A percentile compares a stretch with the other conserved stretches of the same genome.
Evolutionary conservation across 2,329 filamentous ascomycete species (phyloP).

Genomic region (Beauveria sp.): DNA sequence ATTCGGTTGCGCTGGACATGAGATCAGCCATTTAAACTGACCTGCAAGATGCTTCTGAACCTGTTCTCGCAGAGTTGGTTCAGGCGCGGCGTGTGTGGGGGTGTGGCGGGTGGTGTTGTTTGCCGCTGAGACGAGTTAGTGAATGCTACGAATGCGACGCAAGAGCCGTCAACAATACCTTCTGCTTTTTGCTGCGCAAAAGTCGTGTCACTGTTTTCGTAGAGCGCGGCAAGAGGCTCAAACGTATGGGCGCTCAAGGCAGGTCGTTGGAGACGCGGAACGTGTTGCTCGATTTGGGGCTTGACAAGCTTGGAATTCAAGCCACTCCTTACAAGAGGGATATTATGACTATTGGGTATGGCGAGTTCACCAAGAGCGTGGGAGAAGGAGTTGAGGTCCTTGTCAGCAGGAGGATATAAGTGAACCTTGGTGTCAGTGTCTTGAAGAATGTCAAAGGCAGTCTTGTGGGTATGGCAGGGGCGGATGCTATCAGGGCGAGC

Average conservation of each 20-base stretch:
- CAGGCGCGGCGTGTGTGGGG: conserved; percentile 18
- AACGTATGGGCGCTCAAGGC: conserved; percentile 25
- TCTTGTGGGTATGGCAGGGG: background rate
- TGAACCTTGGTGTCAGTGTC: background rate
- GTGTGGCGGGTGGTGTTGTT: background rate
- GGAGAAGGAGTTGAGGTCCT: conserved; percentile 2
- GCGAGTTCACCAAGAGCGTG: conserved; percentile 21
- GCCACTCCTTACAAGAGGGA: conserved; percentile 2
- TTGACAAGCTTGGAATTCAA: conserved; percentile 14
- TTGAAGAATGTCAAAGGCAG: conserved; percentile 1
- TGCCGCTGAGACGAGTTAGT: background rate
- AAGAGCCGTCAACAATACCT: background rate
- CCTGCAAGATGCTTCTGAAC: conserved; percentile 37
- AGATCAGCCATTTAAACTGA: conserved; percentile 44
- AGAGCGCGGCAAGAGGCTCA: conserved; percentile 18
- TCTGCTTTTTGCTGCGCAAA: background rate
- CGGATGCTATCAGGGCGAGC: background rate
- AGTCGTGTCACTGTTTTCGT: conserved; percentile 6
- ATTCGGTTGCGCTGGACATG: conserved; percentile 25
- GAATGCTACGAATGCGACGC: conserved; percentile 14
- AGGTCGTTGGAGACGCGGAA: conserved; percentile 21
- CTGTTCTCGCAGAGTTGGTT: conserved; percentile 23
- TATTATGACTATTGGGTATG: conserved; percentile 20
- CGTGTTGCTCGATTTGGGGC: conserved; percentile 16
- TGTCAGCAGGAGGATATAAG: conserved; percentile 9